Percentiles rank a stretch among this genome's conserved stretches.
phyloP scores from a whole-genome alignment of 2,329 filamentous ascomycete species.

The Phoma sp. region DNA sequence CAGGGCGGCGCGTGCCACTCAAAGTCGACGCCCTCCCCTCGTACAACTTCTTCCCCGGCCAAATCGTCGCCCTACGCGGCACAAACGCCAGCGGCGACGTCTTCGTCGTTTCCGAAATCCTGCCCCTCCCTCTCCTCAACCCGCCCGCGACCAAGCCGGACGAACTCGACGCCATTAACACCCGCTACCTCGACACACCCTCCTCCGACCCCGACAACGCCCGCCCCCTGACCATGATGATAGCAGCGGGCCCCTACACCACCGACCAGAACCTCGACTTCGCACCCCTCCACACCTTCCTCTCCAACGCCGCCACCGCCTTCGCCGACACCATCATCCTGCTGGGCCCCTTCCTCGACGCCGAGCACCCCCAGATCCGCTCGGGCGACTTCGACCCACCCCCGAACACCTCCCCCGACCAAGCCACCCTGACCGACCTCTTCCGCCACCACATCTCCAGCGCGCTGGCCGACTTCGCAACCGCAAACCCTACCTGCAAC shows the following conservation, averaged over 20 bases:
- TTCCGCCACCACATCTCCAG: slow-evolving; percentile 82
- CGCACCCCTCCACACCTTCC: slow-evolving; percentile 82
- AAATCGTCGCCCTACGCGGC: slow-evolving; percentile 86
- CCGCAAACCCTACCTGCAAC: slow-evolving; percentile 77
- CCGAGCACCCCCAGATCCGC: slow-evolving; percentile 87
- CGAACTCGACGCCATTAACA: slow-evolving; percentile 70
- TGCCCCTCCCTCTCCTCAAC: slow-evolving; percentile 75
- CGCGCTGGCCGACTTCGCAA: slow-evolving; percentile 71
- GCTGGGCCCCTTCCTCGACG: slow-evolving; percentile 86
- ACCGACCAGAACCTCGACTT: slow-evolving; percentile 91
- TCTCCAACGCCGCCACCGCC: slow-evolving; percentile 74
- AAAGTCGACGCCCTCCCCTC: slow-evolving; percentile 71
- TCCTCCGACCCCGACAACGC: slow-evolving; percentile 57
- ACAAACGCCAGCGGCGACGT: slow-evolving; percentile 85
- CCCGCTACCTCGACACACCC: slow-evolving; percentile 69
- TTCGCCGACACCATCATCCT: slow-evolving; percentile 81
- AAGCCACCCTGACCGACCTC: slow-evolving; percentile 78
- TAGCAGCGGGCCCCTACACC: slow-evolving; percentile 88
- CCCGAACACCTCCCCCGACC: slow-evolving; percentile 63
- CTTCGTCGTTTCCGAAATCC: slow-evolving; percentile 78
- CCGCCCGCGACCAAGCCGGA: slow-evolving; percentile 72
- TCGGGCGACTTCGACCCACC: slow-evolving; percentile 55
- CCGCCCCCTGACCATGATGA: slow-evolving; percentile 74
- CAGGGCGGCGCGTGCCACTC: slow-evolving; percentile 79
- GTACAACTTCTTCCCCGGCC: slow-evolving; percentile 91